Evolutionary conservation across 2,329 filamentous ascomycete species (phyloP).

Genomic region (Fusarium veterinarium): DNA sequence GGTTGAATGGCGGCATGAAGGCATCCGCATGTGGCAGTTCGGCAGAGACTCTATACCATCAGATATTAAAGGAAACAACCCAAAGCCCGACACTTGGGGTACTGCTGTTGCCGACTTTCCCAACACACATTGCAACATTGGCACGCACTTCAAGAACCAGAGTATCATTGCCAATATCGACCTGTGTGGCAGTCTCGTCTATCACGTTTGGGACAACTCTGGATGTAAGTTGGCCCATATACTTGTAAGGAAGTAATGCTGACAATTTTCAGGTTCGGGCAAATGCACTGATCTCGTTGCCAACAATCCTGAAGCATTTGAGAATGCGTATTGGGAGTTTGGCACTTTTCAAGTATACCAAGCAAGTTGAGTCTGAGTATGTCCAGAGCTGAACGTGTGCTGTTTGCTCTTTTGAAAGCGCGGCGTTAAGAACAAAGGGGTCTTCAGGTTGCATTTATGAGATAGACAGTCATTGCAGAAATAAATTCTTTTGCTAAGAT

Average conservation of each 20-base stretch:
- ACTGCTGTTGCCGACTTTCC: conserved; percentile 73
- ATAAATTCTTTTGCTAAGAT: conserved; percentile 12
- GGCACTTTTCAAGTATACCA: conserved; percentile 69
- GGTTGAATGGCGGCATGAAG: conserved; percentile 69
- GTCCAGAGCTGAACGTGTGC: background rate
- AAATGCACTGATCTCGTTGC: conserved; percentile 69
- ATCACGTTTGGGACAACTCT: conserved; percentile 58
- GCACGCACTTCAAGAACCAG: conserved; percentile 70
- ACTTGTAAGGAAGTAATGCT: background rate
- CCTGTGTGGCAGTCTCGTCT: conserved; percentile 69
- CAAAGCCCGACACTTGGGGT: conserved; percentile 72
- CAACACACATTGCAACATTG: conserved; percentile 69
- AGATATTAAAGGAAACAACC: conserved; percentile 63
- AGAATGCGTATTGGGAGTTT: conserved; percentile 74
- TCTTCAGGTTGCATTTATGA: background rate
- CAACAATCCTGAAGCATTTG: conserved; percentile 66
- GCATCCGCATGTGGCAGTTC: conserved; percentile 74
- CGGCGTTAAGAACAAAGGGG: conserved; percentile 33
- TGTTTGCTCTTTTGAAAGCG: conserved; percentile 31
- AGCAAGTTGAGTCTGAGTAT: conserved; percentile 30
- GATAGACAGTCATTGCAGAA: background rate
- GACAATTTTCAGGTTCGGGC: conserved; percentile 56
- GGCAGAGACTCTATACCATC: conserved; percentile 58
- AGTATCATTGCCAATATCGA: conserved; percentile 75
- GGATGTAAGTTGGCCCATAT: conserved; percentile 52